phyloP scores from a whole-genome alignment of 768 basidiomycete species.

The Auriscalpium orientale region DNA sequence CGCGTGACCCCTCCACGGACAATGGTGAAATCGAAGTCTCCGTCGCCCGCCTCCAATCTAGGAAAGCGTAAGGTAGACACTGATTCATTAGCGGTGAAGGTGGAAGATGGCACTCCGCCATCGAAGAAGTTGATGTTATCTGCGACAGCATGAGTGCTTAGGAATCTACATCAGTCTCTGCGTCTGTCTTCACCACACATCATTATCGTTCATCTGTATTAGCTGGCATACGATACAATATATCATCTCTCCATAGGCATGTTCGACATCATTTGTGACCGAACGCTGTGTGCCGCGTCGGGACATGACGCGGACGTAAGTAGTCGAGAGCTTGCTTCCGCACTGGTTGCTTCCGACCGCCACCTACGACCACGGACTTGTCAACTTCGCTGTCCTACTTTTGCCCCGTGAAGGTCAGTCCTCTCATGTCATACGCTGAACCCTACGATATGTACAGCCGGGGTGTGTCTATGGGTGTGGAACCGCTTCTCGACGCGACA shows the following conservation, averaged over 20 bases:
- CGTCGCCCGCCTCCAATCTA: constrained; percentile 43
- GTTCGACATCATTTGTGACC: no score
- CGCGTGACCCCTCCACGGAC: constrained; percentile 32
- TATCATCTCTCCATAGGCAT: no score
- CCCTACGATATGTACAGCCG: neutral
- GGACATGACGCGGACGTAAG: neutral
- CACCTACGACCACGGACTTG: no score
- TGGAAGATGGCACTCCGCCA: constrained; percentile 49
- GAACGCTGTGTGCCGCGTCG: no score
- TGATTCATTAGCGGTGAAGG: constrained; percentile 19
- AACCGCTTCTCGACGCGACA: constrained; percentile 27
- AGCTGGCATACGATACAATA: constrained; percentile 4
- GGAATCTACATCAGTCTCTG: neutral
- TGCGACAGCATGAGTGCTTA: constrained; percentile 14
- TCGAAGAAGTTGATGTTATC: constrained; percentile 58
- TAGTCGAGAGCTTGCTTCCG: no score
- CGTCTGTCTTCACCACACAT: neutral
- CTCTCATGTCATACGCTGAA: neutral
- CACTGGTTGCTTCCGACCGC: no score
- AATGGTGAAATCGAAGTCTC: constrained; percentile 27
- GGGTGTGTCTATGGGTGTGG: neutral
- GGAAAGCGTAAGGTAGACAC: constrained; percentile 72
- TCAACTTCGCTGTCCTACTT: no score
- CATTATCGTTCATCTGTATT: constrained; percentile 11
- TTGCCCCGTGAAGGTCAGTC: neutral